Conservation (phyloP, 495 filamentous ascomycete genomes). For the Symbiotaphrina buchneri region DNA sequence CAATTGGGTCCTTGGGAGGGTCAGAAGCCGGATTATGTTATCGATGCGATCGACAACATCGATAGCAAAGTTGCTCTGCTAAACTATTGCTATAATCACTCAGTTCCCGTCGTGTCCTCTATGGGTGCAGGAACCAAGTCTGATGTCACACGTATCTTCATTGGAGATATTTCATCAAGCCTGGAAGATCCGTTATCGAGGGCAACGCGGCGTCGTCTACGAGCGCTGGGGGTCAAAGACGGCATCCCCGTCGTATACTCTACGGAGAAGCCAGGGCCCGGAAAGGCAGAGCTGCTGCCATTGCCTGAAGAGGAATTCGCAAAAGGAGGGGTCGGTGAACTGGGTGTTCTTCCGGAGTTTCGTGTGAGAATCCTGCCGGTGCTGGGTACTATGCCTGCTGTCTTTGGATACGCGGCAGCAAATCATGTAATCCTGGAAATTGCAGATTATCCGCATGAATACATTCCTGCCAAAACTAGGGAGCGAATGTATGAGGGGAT, state of each 20-base stretch:
- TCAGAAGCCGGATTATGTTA: constrained; percentile 57
- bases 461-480: constrained; percentile 53
- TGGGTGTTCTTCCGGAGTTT: constrained; percentile 80
- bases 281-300: constrained; percentile 75
- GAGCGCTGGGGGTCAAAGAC: constrained; percentile 52
- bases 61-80: constrained; percentile 85
- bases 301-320: constrained; percentile 71
- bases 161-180: constrained; percentile 78
- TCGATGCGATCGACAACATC: constrained; percentile 98
- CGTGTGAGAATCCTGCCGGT: constrained; percentile 84
- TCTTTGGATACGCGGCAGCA: constrained; percentile 77
- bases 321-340: constrained; percentile 71
- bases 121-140: constrained; percentile 98
- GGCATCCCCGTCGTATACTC: constrained; percentile 88
- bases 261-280: constrained; percentile 73
- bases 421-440: constrained; percentile 80
- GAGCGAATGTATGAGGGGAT: constrained; percentile 83
- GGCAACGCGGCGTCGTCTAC: constrained; percentile 56
- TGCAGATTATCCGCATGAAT: constrained; percentile 73
- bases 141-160: constrained; percentile 76
- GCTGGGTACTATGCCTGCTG: constrained; percentile 86
- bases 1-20: constrained; percentile 41
- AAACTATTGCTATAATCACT: constrained; percentile 59
- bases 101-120: constrained; percentile 64
- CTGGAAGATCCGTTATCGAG: constrained; percentile 81